These are phyloP conservation scores for Parasarocladium wereldwijsianum DNA, from an alignment of 2,329 filamentous ascomycete genomes.

Conservation along the genomic window DNA sequence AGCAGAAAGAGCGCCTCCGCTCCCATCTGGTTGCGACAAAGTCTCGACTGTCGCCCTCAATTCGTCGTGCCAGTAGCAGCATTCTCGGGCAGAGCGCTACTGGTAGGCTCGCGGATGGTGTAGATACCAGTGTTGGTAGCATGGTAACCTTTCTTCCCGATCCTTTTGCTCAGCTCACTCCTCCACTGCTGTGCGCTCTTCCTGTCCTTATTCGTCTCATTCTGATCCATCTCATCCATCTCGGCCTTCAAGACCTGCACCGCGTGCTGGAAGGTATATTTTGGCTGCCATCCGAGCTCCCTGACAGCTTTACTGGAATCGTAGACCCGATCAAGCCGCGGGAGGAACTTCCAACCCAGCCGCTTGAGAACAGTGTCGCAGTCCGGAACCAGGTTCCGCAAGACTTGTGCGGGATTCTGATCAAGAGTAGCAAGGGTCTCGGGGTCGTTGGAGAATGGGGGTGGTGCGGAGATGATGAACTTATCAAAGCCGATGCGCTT, in stretches of 20 bases:
- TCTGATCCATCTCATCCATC: too few species aligned
- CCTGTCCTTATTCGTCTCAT: too few species aligned
- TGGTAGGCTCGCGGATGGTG: too few species aligned
- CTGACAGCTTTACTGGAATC: slow-evolving; percentile 24
- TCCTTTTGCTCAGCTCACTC: slow-evolving; percentile 21
- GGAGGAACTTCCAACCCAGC: slow-evolving; percentile 21
- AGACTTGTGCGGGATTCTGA: slow-evolving; percentile 15
- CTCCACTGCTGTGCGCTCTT: too few species aligned
- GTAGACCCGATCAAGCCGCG: slow-evolving; percentile 28
- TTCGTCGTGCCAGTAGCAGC: too few species aligned
- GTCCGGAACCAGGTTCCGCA: slow-evolving; percentile 13
- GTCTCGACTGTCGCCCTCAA: too few species aligned
- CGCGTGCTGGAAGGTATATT: slow-evolving; percentile 22
- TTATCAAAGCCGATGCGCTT: slow-evolving; percentile 18
- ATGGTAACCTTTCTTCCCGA: slow-evolving; percentile 31
- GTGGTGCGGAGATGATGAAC: slow-evolving; percentile 29
- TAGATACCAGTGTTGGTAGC: slow-evolving; percentile 26
- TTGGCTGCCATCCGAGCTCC: slow-evolving; percentile 27
- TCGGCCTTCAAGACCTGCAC: slow-evolving; percentile 21
- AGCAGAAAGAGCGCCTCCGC: too few species aligned
- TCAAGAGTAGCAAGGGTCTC: slow-evolving; percentile 19
- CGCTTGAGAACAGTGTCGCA: slow-evolving; percentile 16
- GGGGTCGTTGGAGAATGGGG: slow-evolving; percentile 19
- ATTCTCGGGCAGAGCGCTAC: too few species aligned
- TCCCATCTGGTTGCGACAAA: too few species aligned